phyloP scores from a whole-genome alignment of 2,329 filamentous ascomycete genomes.

The Trichoderma atroviride region DNA sequence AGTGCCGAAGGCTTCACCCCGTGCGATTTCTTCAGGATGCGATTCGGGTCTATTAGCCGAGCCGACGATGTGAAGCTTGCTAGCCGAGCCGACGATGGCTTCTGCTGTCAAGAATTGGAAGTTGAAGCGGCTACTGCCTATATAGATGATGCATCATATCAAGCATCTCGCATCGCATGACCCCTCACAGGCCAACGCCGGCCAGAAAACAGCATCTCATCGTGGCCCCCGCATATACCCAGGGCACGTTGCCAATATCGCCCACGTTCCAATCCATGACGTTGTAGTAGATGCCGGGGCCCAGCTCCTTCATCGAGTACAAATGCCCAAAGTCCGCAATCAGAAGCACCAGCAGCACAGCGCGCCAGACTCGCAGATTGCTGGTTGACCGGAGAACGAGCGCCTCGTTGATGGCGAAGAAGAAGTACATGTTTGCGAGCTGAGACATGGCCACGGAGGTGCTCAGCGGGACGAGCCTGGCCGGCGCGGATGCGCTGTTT shows the following conservation, averaged over 20 bases:
- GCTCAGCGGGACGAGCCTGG: conserved; percentile 53
- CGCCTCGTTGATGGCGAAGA: conserved; percentile 77
- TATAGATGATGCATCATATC: not conserved
- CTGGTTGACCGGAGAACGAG: conserved; percentile 70
- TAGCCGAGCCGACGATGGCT: not conserved
- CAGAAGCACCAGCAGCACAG: conserved; percentile 67
- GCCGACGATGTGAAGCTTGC: not conserved
- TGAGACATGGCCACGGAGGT: conserved; percentile 72
- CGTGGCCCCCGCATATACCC: conserved; percentile 67
- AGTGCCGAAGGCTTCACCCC: conserved; percentile 5
- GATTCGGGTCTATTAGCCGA: conserved; percentile 3
- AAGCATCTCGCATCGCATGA: conserved; percentile 31
- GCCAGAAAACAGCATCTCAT: conserved; percentile 62
- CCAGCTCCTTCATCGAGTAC: conserved; percentile 64
- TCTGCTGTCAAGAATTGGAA: conserved; percentile 1
- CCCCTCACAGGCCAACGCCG: conserved; percentile 54
- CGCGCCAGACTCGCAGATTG: conserved; percentile 70
- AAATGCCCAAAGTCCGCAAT: conserved; percentile 78
- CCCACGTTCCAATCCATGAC: conserved; percentile 66
- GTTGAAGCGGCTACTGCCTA: not conserved
- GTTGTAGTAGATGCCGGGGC: conserved; percentile 65
- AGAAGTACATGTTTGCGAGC: conserved; percentile 76
- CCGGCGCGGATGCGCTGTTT: conserved; percentile 51
- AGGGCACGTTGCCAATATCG: conserved; percentile 68
- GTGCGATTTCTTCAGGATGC: not conserved